Evolutionary conservation across 78 protist species (phyloP).

Genomic region (Dictyostelium intermedium): DNA sequence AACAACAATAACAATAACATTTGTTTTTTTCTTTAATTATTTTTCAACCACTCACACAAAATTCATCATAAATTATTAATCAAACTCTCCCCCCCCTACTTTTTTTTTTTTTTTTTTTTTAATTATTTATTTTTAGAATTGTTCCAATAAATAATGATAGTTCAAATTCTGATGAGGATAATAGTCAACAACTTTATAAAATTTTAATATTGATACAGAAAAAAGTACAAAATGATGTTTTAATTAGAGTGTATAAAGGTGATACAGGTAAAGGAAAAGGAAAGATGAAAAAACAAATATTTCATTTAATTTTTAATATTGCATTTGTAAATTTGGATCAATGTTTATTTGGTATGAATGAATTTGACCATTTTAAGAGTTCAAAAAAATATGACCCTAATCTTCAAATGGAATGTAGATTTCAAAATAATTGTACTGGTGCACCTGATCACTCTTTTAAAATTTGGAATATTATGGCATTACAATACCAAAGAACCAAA

Average conservation of each 20-base stretch:
- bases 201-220: conserved; percentile 30
- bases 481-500: conserved; percentile 42
- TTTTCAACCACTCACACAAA: too few species aligned
- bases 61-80: too few species aligned
- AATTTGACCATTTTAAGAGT: conserved; percentile 66
- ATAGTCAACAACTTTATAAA: conserved; percentile 14
- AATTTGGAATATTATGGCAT: conserved; percentile 74
- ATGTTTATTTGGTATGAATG: conserved; percentile 12
- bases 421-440: conserved; percentile 44
- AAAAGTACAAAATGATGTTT: conserved; percentile 34
- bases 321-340: conserved; percentile 37
- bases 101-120: too few species aligned
- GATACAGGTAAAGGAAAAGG: neutral
- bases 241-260: conserved; percentile 52
- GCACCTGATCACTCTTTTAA: conserved; percentile 55
- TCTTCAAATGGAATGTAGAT: conserved; percentile 48
- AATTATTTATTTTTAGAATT: neutral
- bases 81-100: neutral
- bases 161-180: neutral
- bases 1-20: too few species aligned
- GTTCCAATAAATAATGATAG: neutral
- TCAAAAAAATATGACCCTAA: conserved; percentile 19
- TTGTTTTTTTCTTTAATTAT: too few species aligned
- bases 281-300: conserved; percentile 50
- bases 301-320: conserved; percentile 57